A percentile compares a stretch with the other conserved stretches of the same genome.
Conservation (phyloP, 2,329 filamentous ascomycete genomes). For the Ophiocordyceps unilateralis region DNA sequence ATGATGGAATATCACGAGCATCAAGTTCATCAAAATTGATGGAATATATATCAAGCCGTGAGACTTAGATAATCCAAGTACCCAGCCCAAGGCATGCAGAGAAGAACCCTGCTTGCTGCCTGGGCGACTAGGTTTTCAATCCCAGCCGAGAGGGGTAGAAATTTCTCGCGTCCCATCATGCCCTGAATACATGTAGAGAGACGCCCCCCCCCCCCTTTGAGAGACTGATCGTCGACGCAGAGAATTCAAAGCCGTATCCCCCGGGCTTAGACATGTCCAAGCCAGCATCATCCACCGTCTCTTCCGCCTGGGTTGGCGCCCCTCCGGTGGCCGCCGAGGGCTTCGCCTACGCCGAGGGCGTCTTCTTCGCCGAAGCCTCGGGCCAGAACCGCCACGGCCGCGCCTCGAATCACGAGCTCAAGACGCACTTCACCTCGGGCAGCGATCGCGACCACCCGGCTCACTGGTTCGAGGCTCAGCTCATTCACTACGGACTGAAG, state of each 20-base stretch:
- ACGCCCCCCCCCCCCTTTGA: no score
- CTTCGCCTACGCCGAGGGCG: slow-evolving; percentile 24
- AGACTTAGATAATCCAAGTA: no score
- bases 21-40: no score
- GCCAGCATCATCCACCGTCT: neutral
- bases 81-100: no score
- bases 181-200: no score
- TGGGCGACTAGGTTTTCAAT: no score
- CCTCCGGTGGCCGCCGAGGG: slow-evolving; percentile 11
- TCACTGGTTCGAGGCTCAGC: slow-evolving; percentile 46
- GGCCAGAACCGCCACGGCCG: slow-evolving; percentile 27
- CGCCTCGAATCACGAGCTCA: slow-evolving; percentile 24
- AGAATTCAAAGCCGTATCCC: neutral
- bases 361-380: slow-evolving; percentile 25
- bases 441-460: slow-evolving; percentile 30
- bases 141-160: no score
- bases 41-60: no score
- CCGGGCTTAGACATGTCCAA: neutral
- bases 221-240: no score
- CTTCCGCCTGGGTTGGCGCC: slow-evolving; percentile 1
- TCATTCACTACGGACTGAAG: slow-evolving; percentile 42
- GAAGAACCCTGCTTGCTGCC: no score
- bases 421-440: slow-evolving; percentile 24
- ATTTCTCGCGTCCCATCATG: no score
- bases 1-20: no score